Base-by-base conservation (phyloP, 441 rosid genomes). In the Capsella rubella region DNA sequence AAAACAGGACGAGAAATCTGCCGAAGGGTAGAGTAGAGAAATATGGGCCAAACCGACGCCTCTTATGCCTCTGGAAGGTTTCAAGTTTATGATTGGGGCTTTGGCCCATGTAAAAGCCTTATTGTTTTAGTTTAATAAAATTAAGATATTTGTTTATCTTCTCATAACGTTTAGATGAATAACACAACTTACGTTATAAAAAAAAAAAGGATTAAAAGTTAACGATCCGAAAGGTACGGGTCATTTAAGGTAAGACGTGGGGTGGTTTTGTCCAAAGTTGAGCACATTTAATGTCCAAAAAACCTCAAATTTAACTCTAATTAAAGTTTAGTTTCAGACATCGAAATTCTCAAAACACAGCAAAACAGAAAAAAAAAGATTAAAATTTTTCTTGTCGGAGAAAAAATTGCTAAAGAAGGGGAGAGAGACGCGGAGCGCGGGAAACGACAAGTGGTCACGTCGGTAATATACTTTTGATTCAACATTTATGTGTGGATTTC, bases 171-270 rank as follows among this genome's bases (percentile, higher is more conserved):
- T 45, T 21, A 39, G 10, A 37, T 60, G 16, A 50, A 62, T 21
- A 37, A 34, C 5, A 21, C 25, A 21, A 2, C 11, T 15, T 45
- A 45, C 49, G 49, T n/a, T 3, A 21, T 21, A 8, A 37, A 3
- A 29, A 51, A n/a, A 11, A 32, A 9, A 14, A 21, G n/a, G 3
- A 58, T 3, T 9, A 59, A 39, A 50, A 71, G 18, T 25, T 29
- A 59, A 34, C 3, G 80, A 77, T 77, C 80, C 77, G 77, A 52
- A 59, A 67, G 72, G 52, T 53, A 72, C 69, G 80, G 77, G 31
- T 34, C 64, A 52, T 60, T 52, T 64, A 72, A 59, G 73, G 69
- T 66, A 59, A 27, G 53, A 51, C 37, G 58, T 66, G 80, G 77
- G 78, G 31, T 59, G 57, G 57, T 51, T 57, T 60, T 51, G 77